Evolutionary conservation across 106 monocot genomes (phyloP).

Genomic region (Allium fistulosum): DNA sequence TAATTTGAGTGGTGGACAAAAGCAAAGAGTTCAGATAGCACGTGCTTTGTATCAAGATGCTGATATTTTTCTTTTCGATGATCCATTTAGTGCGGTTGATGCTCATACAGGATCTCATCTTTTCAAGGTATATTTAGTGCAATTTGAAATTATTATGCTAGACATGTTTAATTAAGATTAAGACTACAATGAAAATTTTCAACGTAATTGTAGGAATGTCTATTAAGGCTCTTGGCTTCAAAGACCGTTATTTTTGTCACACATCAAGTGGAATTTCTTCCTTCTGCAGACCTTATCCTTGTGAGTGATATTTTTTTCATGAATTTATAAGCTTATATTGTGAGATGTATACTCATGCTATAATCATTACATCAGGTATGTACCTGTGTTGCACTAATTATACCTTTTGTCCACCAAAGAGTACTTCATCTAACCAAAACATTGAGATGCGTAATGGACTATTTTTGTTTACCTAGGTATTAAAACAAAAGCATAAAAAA

Average conservation of each 20-base stretch:
- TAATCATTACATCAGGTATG: too few species aligned
- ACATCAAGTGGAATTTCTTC: constrained; percentile 95
- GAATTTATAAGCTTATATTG: too few species aligned
- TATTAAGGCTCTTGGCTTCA: constrained; percentile 53
- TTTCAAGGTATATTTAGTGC: constrained; percentile 54
- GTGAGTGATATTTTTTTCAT: constrained; percentile 25
- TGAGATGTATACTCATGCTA: too few species aligned
- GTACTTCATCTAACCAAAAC: too few species aligned
- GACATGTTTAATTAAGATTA: too few species aligned
- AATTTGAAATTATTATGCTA: neutral
- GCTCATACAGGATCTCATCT: constrained; percentile 87
- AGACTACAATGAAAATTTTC: neutral
- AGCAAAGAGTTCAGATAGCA: constrained; percentile 91
- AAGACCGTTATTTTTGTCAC: constrained; percentile 90
- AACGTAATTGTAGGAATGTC: constrained; percentile 48
- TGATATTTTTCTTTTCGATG: constrained; percentile 82
- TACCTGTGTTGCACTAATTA: too few species aligned
- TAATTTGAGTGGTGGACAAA: constrained; percentile 94
- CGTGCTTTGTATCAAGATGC: constrained; percentile 90
- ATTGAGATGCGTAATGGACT: too few species aligned
- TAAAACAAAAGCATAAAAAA: too few species aligned
- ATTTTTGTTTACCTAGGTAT: too few species aligned
- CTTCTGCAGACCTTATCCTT: constrained; percentile 86
- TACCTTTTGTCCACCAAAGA: too few species aligned
- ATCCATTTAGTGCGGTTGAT: constrained; percentile 97